Base-by-base conservation (phyloP, 495 filamentous ascomycete genomes). In the Talaromyces thailandensis region DNA sequence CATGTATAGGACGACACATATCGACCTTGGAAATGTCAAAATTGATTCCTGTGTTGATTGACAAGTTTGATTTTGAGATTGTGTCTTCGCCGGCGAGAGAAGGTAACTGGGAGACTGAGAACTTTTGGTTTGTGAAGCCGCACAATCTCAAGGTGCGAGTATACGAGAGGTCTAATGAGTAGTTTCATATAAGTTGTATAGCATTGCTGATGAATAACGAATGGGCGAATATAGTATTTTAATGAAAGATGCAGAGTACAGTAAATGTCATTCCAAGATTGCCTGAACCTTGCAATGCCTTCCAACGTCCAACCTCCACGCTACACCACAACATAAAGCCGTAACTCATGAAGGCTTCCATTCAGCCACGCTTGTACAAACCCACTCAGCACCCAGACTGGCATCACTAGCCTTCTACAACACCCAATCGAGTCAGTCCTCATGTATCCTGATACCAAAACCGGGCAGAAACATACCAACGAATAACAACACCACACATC, bases 81-180 rank as follows among this genome's bases (percentile, higher is more conserved):
- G 59, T 61, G 8, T 64, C 74, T 4, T 60, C 70, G 23, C 62
- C 67, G 16, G 66, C 68, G 23, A 67, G 59, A 0, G 64, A 55
- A 43, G 67, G 16, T 11, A 14, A 73, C 1, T 81, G 76, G 80
- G 63, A 58, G 0, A 74, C 79, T 25, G 56, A 67, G 56, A 78
- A 78, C 37, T 71, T 71, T 62, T 82, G 79, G 81, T 83, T 83
- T 64, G 76, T 79, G 4, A 76, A 75, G 61, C 79, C 78, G 28
- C 68, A 59, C 2, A 68, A 79, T 26, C 76, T 78, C 45, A 65
- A 71, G 26, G 57, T 43, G 2, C 52, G 16, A 29, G 52, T 56
- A 16, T 31, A 56, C 24, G 52, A 56, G 24, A 56, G 25, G 16
- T 18, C 35, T 14, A 40, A 40, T 16, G 35, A 40, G 14, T 40